Conservation (phyloP, 164 flowering plant species). For the Kingdonia uniflora region DNA sequence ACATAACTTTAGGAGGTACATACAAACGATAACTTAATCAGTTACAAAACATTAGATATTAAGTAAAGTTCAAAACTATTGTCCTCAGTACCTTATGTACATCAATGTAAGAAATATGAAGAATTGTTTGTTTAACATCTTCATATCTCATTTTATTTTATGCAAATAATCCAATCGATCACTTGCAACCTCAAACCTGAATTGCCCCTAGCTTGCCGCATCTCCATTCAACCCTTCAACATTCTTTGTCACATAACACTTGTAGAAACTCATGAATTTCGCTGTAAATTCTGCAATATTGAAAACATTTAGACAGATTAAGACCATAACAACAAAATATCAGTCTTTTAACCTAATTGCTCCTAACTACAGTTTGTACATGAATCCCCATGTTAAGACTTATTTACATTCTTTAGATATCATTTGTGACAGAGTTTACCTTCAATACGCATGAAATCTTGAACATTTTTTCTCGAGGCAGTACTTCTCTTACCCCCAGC, state of each 20-base stretch:
- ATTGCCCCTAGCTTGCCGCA: not conserved
- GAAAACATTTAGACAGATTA: not conserved
- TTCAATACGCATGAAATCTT: slow-evolving; percentile 43
- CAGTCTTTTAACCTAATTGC: not conserved
- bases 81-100: too few relatives aligned
- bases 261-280: slow-evolving; percentile 61
- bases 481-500: slow-evolving; percentile 10
- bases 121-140: too few relatives aligned
- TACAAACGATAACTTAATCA: too few relatives aligned
- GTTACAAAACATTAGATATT: too few relatives aligned
- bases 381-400: not conserved
- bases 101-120: too few relatives aligned
- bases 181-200: too few relatives aligned
- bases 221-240: not conserved
- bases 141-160: slow-evolving; percentile 2
- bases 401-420: not conserved
- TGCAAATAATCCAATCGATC: too few relatives aligned
- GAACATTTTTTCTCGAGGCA: slow-evolving; percentile 24
- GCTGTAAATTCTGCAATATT: slow-evolving; percentile 49
- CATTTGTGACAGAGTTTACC: slow-evolving; percentile 20
- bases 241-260: slow-evolving; percentile 11
- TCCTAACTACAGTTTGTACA: not conserved
- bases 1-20: too few relatives aligned
- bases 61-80: too few relatives aligned
- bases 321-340: not conserved